Evolutionary conservation across 2,329 filamentous ascomycete species (phyloP), one percentile per base, ranked within the genome.

Genomic region (Neonectria magnoliae): DNA sequence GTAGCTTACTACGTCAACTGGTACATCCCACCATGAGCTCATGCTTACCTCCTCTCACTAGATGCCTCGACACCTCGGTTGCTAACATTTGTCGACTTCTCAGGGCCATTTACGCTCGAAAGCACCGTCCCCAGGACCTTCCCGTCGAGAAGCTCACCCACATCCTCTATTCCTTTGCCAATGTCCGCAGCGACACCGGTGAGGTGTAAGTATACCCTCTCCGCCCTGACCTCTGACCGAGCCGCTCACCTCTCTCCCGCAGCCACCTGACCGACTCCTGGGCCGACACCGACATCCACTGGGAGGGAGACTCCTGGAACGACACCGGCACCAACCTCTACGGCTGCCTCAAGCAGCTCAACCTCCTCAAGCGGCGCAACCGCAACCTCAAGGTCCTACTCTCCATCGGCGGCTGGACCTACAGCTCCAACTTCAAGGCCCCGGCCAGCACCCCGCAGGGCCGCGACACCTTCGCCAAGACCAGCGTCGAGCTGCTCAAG

Each of bases 381-480:
- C 90, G 93, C 52, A 90, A 94, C 71, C 84, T 98, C 66, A 97
- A 97, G 78, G 83, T 96, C 4, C 85, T 98, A 13, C 86, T 98
- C 5, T 94, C 91, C 58, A 93, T 98, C 66, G 94, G 94, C 66
- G 95, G 95, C 55, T 98, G 94, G 94, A 97, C 94, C 0, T 97
- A 97, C 78, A 93, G 91, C 67, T 83, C 87, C 77, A 96, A 97
- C 81, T 97, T 98, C 79, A 85, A 87, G n/a, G 81, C 80, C 29
- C 91, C 93, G 0, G 91, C 91, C 1, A 91, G 91, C 45, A 93
- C 91, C 0, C 83, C 88, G 0, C 79, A 86, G 25, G 93, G 93
- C 9, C 87, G 94, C 8, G 82, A 84, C 31, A 85, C 76, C 1
- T 98, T 98, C 79, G 94, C 93, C 9, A 82, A 85, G 55, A 88